A percentile compares a stretch with the other conserved stretches of the same genome.
phyloP scores from a whole-genome alignment of 2,329 filamentous ascomycete genomes.

The Colletotrichum sp. region DNA sequence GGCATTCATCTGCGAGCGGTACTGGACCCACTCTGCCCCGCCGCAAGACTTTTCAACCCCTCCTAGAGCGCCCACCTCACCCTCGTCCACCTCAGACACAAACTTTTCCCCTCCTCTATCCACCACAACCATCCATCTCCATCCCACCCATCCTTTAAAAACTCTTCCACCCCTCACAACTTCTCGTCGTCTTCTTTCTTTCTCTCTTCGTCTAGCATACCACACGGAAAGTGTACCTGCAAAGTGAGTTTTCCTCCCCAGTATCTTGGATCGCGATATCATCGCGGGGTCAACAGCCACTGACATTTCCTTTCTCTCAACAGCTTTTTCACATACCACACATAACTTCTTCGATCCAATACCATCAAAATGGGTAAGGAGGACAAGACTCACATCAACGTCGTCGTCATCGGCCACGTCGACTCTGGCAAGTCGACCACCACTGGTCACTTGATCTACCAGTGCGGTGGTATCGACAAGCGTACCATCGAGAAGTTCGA shows the following conservation, averaged over 20 bases:
- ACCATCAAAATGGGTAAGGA: slow-evolving; percentile 68
- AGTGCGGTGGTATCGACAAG: slow-evolving; percentile 99
- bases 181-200: not conserved
- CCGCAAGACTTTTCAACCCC: slow-evolving; percentile 9
- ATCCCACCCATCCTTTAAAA: not conserved
- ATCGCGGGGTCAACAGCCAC: not conserved
- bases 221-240: not conserved
- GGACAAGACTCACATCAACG: slow-evolving; percentile 95
- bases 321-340: slow-evolving; percentile 10
- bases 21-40: not conserved
- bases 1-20: slow-evolving; percentile 1
- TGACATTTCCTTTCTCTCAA: not conserved
- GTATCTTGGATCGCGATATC: not conserved
- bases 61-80: not conserved
- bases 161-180: not conserved
- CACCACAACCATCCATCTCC: not conserved
- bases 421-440: slow-evolving; percentile 99
- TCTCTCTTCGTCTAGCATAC: not conserved
- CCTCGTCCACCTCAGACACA: not conserved
- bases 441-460: slow-evolving; percentile 95
- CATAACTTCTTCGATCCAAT: not conserved
- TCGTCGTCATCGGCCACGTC: slow-evolving; percentile 99
- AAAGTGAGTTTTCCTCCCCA: not conserved
- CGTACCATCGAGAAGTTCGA: slow-evolving; percentile 99
- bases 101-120: not conserved